Evolutionary conservation across 2,329 filamentous ascomycete species (phyloP), one percentile per base, ranked within the genome.

Genomic region (Harringtonia lauricola): DNA sequence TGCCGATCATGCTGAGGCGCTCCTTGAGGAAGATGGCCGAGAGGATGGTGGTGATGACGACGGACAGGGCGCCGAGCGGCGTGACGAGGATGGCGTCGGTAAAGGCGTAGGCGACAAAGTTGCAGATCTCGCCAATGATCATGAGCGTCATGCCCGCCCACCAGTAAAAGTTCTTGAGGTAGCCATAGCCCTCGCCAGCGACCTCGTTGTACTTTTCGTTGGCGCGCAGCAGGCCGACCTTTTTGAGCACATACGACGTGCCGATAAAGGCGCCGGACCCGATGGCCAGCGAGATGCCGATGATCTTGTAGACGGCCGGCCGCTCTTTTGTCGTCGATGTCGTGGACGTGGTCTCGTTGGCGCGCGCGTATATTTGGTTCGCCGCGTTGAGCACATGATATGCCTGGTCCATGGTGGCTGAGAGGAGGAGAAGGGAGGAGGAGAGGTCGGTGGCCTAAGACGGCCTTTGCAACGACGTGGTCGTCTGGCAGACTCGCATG

Each of bases 121-220:
- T 98, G 76, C 87, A 94, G 45, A 95, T 78, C 64, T 98, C 92
- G 53, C 92, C 92, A 36, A 96, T 56, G 54, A 96, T 95, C 92
- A 98, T 96, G 47, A 96, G 72, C 0, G 70, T 88, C 92, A 98
- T 96, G 54, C 92, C 92, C 2, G 69, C 63, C 92, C 92, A 98
- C 92, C 92, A 98, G 68, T 76, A 95, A 18, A 71, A 71, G 57
- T 96, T 96, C 67, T 94, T 95, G 55, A 98, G 77, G 61, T 96
- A 98, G 49, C 90, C 89, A 61, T 96, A 96, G 45, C 92, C 92
- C 63, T 96, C 90, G 47, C 92, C 92, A 1, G 92, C 89, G 52
- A 86, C 86, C 64, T 96, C 88, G 49, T 94, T 84, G 69, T 96
- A 96, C 62, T 96, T 96, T 55, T 86, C 80, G 63, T 96, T 98